Conservation (phyloP, 352 stramenopile genomes). For the Pythium pectinolyticum region DNA sequence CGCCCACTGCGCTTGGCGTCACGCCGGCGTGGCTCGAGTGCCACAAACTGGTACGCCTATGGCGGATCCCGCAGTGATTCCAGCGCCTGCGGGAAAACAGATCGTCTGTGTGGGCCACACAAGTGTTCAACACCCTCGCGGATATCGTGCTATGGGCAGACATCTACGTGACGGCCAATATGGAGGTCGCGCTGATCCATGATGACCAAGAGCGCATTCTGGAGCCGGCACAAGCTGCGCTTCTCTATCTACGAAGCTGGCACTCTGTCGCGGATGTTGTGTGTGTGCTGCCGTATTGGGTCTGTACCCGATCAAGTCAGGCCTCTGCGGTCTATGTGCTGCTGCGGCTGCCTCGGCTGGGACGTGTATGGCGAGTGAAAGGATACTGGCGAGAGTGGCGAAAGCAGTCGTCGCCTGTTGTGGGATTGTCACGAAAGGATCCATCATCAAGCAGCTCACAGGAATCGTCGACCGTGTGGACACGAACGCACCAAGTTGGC, state of each 20-base stretch:
- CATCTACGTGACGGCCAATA: constrained; percentile 53
- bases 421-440: constrained; percentile 4
- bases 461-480: too few relatives aligned
- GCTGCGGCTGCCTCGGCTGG: constrained; percentile 35
- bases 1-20: background rate
- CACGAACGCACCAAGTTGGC: constrained; percentile 18
- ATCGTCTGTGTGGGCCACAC: constrained; percentile 9
- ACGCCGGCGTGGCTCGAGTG: constrained; percentile 40
- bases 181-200: constrained; percentile 26
- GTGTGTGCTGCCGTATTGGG: constrained; percentile 42
- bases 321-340: constrained; percentile 8
- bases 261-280: constrained; percentile 40
- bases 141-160: constrained; percentile 44
- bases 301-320: constrained; percentile 17
- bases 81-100: constrained; percentile 28
- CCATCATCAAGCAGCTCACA: background rate
- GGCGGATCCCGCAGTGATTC: constrained; percentile 46
- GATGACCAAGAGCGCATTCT: constrained; percentile 34
- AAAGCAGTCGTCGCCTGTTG: constrained; percentile 20
- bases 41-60: constrained; percentile 52
- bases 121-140: constrained; percentile 25
- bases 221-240: constrained; percentile 24
- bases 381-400: constrained; percentile 43
- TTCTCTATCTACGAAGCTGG: constrained; percentile 28
- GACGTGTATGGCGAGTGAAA: constrained; percentile 38